Percentiles rank a stretch among this genome's conserved stretches.
phyloP scores from a whole-genome alignment of 2,329 filamentous ascomycete species.

The Epichloe amarillans region DNA sequence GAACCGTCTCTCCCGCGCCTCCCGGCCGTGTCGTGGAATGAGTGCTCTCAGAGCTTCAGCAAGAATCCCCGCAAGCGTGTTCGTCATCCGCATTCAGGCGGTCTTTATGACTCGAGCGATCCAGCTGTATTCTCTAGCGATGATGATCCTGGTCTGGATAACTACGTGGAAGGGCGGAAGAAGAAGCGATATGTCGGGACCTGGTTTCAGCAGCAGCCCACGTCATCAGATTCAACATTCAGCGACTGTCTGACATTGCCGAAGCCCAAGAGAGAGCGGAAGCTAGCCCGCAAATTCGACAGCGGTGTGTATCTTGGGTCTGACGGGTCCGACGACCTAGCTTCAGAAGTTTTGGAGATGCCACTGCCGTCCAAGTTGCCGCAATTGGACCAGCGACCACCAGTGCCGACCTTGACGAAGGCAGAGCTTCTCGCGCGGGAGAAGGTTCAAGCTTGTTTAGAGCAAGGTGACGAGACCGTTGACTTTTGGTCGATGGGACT shows the following conservation, averaged over 20 bases:
- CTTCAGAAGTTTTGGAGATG: slow-evolving; percentile 18
- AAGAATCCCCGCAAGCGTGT: slow-evolving; percentile 27
- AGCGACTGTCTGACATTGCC: slow-evolving; percentile 23
- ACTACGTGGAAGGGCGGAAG: slow-evolving; percentile 42
- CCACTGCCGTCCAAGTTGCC: slow-evolving; percentile 23
- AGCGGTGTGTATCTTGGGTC: slow-evolving; percentile 58
- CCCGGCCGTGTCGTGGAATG: slow-evolving; percentile 25
- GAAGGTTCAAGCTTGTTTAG: slow-evolving; percentile 39
- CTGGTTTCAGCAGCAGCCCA: slow-evolving; percentile 52
- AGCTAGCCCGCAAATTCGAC: slow-evolving; percentile 47
- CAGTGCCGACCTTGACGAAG: slow-evolving; percentile 18
- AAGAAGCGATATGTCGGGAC: slow-evolving; percentile 53
- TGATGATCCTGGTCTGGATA: slow-evolving; percentile 53
- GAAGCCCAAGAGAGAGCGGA: slow-evolving; percentile 30
- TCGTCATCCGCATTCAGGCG: slow-evolving; percentile 15
- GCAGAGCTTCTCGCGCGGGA: slow-evolving; percentile 31
- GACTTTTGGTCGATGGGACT: slow-evolving; percentile 48
- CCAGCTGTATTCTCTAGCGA: slow-evolving; percentile 60
- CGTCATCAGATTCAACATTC: slow-evolving; percentile 35
- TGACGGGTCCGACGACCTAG: slow-evolving; percentile 33
- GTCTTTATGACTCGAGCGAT: slow-evolving; percentile 50
- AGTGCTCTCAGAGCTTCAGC: slow-evolving; percentile 24
- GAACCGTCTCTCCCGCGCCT: slow-evolving; percentile 29
- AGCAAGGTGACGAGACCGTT: slow-evolving; percentile 43
- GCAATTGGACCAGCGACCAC: slow-evolving; percentile 19